phyloP scores from a whole-genome alignment of 768 basidiomycete species.

The Chiua virens region DNA sequence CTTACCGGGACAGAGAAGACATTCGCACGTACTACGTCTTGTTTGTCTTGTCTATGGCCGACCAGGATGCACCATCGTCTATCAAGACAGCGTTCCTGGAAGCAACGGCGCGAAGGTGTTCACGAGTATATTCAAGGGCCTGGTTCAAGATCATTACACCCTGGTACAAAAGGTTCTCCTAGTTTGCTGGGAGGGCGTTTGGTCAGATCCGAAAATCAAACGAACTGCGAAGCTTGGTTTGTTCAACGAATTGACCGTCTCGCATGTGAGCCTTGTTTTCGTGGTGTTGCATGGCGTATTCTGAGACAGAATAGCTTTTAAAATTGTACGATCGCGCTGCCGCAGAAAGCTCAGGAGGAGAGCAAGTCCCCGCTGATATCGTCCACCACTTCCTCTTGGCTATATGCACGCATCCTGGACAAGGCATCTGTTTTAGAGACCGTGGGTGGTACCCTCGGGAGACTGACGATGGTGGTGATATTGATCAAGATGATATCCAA shows the following conservation, averaged over 20 bases:
- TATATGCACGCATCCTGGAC: slow-evolving; percentile 77
- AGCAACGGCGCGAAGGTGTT: slow-evolving; percentile 69
- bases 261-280: slow-evolving; percentile 47
- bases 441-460: slow-evolving; percentile 89
- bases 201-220: slow-evolving; percentile 71
- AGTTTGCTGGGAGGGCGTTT: slow-evolving; percentile 73
- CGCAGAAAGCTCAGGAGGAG: slow-evolving; percentile 47
- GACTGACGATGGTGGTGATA: slow-evolving; percentile 39
- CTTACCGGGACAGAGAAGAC: slow-evolving; percentile 43
- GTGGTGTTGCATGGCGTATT: not conserved
- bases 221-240: slow-evolving; percentile 68
- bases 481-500: slow-evolving; percentile 39
- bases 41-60: slow-evolving; percentile 73
- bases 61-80: slow-evolving; percentile 42
- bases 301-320: slow-evolving; percentile 47
- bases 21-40: slow-evolving; percentile 76
- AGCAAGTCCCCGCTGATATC: slow-evolving; percentile 71
- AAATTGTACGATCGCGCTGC: slow-evolving; percentile 69
- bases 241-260: slow-evolving; percentile 66
- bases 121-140: slow-evolving; percentile 68
- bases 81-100: slow-evolving; percentile 67
- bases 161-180: slow-evolving; percentile 68
- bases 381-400: slow-evolving; percentile 87
- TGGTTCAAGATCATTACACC: slow-evolving; percentile 62
- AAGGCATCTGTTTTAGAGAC: slow-evolving; percentile 85